Percentiles rank a stretch among this genome's conserved stretches.
Conservation (phyloP, 805 yeast genomes). For the Ogataea nonfermentans region DNA sequence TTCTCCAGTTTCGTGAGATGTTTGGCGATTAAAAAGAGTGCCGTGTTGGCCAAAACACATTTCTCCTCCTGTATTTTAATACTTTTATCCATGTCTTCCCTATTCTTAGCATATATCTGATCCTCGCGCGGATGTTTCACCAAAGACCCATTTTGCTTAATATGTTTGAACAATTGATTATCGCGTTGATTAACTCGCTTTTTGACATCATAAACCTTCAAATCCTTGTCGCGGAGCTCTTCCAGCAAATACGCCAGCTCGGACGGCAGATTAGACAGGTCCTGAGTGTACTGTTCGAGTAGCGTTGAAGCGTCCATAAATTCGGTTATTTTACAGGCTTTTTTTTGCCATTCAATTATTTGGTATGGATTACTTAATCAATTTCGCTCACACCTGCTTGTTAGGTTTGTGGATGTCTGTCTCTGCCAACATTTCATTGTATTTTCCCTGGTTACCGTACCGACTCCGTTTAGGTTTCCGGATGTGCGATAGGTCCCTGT, state of each 20-base stretch:
- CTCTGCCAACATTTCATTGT: constrained; percentile 27
- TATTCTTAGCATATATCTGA: constrained; percentile 60
- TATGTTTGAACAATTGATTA: constrained; percentile 75
- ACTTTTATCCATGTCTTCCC: constrained; percentile 62
- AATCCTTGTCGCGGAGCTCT: constrained; percentile 73
- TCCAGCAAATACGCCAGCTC: constrained; percentile 79
- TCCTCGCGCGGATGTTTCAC: constrained; percentile 81
- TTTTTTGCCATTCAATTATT: constrained; percentile 4
- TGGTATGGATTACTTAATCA: neutral
- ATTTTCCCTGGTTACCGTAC: constrained; percentile 33
- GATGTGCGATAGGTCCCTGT: constrained; percentile 50
- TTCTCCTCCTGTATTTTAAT: constrained; percentile 72
- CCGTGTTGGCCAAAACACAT: constrained; percentile 76
- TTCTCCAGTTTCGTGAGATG: constrained; percentile 72
- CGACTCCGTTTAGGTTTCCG: constrained; percentile 37
- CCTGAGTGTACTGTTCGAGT: constrained; percentile 62
- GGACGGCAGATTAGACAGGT: constrained; percentile 76
- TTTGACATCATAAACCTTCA: constrained; percentile 60
- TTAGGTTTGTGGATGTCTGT: constrained; percentile 31
- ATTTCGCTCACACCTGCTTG: constrained; percentile 16
- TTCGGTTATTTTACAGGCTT: constrained; percentile 8
- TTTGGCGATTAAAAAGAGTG: constrained; percentile 70
- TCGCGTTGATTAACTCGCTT: constrained; percentile 70
- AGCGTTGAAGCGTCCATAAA: constrained; percentile 88
- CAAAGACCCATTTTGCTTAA: constrained; percentile 78